A percentile compares a stretch with the other conserved stretches of the same genome.
These are phyloP conservation scores for Tolypocladium ovalisporum DNA, from an alignment of 2,329 filamentous ascomycete species.

Conservation along the genomic window DNA sequence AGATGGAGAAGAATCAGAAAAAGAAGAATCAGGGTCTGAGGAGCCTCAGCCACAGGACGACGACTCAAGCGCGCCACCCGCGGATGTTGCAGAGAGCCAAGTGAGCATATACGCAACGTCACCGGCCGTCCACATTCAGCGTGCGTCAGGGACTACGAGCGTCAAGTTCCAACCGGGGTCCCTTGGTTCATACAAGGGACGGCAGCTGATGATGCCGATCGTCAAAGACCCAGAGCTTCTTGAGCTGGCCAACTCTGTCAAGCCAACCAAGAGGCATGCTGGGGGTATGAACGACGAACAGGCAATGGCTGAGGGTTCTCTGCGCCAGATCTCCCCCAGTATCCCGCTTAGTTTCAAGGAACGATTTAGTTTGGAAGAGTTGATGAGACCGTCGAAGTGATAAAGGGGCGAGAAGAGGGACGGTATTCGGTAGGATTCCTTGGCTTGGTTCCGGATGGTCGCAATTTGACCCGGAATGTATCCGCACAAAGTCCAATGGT, in stretches of 20 bases:
- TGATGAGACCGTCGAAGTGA: conserved; percentile 18
- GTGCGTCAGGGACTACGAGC: conserved; percentile 11
- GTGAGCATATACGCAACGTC: conserved; percentile 28
- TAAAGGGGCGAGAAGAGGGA: conserved; percentile 6
- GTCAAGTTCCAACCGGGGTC: conserved; percentile 27
- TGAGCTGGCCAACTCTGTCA: conserved; percentile 35
- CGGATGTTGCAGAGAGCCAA: neutral
- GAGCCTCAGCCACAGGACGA: conserved; percentile 16
- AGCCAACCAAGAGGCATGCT: conserved; percentile 38
- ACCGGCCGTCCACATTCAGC: conserved; percentile 28
- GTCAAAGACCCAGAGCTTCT: conserved; percentile 38
- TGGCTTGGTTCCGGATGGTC: conserved; percentile 2
- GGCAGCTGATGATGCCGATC: conserved; percentile 39
- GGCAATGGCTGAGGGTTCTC: conserved; percentile 33
- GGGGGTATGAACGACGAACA: conserved; percentile 41
- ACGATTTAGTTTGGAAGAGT: conserved; percentile 37
- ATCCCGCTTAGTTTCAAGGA: conserved; percentile 37
- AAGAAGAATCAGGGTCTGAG: too few species aligned
- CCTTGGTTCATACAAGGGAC: conserved; percentile 43
- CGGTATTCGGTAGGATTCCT: conserved; percentile 7
- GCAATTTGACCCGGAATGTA: conserved; percentile 11
- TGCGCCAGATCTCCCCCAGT: conserved; percentile 29
- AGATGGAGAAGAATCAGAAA: too few species aligned
- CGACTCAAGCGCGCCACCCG: conserved; percentile 1
- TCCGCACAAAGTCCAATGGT: conserved; percentile 10